Percentiles rank a stretch among this genome's conserved stretches.
These are phyloP conservation scores for Phytophthora macrochlamydospora DNA, from an alignment of 352 stramenopile species.

Conservation along the genomic window DNA sequence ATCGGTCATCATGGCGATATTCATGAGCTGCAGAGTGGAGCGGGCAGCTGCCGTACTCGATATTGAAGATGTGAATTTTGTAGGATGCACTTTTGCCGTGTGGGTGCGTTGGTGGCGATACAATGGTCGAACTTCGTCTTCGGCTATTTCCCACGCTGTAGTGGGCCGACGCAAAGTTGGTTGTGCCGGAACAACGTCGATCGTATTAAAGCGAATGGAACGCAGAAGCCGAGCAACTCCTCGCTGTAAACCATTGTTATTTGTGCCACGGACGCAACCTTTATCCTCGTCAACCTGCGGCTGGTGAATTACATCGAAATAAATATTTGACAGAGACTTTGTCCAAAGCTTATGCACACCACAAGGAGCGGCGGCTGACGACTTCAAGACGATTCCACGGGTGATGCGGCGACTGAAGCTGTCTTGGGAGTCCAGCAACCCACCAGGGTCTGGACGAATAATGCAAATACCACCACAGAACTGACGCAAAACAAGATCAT, in stretches of 20 bases:
- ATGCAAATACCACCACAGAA: constrained; percentile 3
- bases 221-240: too few relatives aligned
- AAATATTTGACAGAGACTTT: constrained; percentile 17
- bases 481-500: constrained; percentile 20
- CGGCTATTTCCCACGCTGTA: too few relatives aligned
- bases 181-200: too few relatives aligned
- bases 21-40: constrained; percentile 43
- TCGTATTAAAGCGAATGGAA: too few relatives aligned
- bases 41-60: constrained; percentile 21
- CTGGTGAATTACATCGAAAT: constrained; percentile 10
- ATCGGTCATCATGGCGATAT: constrained; percentile 55
- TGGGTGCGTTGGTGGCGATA: too few relatives aligned
- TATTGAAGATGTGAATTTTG: neutral
- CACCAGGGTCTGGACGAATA: neutral
- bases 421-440: neutral
- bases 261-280: too few relatives aligned
- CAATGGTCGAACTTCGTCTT: too few relatives aligned
- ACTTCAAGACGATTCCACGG: constrained; percentile 12
- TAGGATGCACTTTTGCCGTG: too few relatives aligned
- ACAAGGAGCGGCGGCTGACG: constrained; percentile 18
- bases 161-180: too few relatives aligned
- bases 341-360: constrained; percentile 16
- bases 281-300: too few relatives aligned
- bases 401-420: neutral
- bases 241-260: too few relatives aligned